phyloP scores from a whole-genome alignment of 768 basidiomycete species.

The Punctularia strigosozonata region DNA sequence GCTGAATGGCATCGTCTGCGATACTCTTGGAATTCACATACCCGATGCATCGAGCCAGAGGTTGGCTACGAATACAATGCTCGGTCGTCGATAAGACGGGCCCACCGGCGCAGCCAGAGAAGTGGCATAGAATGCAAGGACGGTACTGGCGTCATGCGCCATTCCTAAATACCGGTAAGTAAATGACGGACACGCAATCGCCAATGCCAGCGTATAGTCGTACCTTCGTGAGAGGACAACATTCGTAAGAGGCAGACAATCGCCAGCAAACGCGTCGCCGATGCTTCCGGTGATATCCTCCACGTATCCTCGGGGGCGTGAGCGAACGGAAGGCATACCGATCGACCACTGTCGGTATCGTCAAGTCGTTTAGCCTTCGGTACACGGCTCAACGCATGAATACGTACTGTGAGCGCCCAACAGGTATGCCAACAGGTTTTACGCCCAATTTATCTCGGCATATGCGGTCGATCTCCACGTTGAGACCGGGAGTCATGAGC shows the following conservation, averaged over 20 bases:
- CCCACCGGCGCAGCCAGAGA: slow-evolving; percentile 58
- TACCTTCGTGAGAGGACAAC: slow-evolving; percentile 67
- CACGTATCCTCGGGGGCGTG: slow-evolving; percentile 36
- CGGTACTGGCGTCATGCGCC: slow-evolving; percentile 55
- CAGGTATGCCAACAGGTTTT: slow-evolving; percentile 20
- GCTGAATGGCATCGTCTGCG: slow-evolving; percentile 2
- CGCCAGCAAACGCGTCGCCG: slow-evolving; percentile 58
- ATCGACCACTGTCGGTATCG: slow-evolving; percentile 21
- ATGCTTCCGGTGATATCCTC: slow-evolving; percentile 60
- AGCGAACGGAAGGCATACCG: slow-evolving; percentile 30
- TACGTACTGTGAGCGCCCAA: slow-evolving; percentile 42
- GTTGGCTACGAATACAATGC: slow-evolving; percentile 57
- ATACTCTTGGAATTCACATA: slow-evolving; percentile 21
- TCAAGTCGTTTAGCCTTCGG: neutral
- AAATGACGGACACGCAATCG: neutral
- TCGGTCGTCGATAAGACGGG: slow-evolving; percentile 48
- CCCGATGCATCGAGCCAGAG: slow-evolving; percentile 71
- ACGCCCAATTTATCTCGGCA: slow-evolving; percentile 49
- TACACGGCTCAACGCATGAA: neutral
- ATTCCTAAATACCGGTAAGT: slow-evolving; percentile 28
- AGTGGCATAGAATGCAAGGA: slow-evolving; percentile 72
- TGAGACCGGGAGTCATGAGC: slow-evolving; percentile 60
- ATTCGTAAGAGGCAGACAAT: slow-evolving; percentile 59
- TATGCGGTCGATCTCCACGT: slow-evolving; percentile 56
- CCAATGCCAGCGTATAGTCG: slow-evolving; percentile 1